Evolutionary conservation across 2,329 filamentous ascomycete species (phyloP).

Genomic region (Trichocomaceae sp.): DNA sequence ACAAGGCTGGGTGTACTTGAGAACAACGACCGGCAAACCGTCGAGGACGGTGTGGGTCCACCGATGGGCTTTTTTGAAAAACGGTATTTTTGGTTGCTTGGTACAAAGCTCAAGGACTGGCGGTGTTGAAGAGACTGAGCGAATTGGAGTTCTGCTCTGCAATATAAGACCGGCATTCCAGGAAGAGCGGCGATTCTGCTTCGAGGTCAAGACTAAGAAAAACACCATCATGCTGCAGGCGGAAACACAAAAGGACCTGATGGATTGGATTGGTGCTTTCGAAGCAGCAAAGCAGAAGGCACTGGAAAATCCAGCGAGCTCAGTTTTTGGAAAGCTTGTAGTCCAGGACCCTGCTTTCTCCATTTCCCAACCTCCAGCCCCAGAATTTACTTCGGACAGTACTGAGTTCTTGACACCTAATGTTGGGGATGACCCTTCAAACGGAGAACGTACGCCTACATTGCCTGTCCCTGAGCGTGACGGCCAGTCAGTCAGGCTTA

Average conservation of each 20-base stretch:
- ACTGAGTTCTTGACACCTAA: constrained; percentile 58
- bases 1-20: constrained; percentile 88
- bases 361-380: constrained; percentile 78
- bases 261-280: constrained; percentile 89
- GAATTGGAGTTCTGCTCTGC: constrained; percentile 90
- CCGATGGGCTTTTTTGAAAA: constrained; percentile 91
- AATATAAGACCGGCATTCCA: constrained; percentile 84
- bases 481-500: constrained; percentile 53
- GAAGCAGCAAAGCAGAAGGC: constrained; percentile 91
- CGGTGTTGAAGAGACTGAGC: constrained; percentile 90
- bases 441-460: constrained; percentile 55
- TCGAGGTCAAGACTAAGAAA: constrained; percentile 97
- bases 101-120: constrained; percentile 70
- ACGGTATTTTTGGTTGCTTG: constrained; percentile 93
- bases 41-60: constrained; percentile 83
- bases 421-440: constrained; percentile 49
- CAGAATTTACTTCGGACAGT: constrained; percentile 80
- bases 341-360: constrained; percentile 71
- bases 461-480: constrained; percentile 61
- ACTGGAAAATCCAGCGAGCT: constrained; percentile 62
- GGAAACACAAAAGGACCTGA: constrained; percentile 86
- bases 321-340: constrained; percentile 37
- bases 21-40: constrained; percentile 77
- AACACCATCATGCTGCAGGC: constrained; percentile 83
- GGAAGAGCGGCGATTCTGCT: constrained; percentile 93